Evolutionary conservation across 2,329 filamentous ascomycete genomes (phyloP), one percentile per base, ranked within the genome.

Genomic region (Claviceps humidiphila): DNA sequence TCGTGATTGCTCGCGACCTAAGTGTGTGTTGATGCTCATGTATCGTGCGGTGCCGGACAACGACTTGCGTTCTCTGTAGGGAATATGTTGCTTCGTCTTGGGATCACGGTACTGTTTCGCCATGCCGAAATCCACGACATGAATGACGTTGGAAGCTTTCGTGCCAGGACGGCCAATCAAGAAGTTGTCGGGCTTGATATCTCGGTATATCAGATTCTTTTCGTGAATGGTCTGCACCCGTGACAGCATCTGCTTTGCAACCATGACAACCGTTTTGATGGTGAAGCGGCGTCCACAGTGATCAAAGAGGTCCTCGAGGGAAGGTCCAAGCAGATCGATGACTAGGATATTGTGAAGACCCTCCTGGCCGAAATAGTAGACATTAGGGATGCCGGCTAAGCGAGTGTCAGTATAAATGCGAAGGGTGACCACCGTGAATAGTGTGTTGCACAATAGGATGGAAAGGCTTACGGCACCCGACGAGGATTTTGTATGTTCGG

Each of bases 301-400:
- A 81, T 98, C 97, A 87, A 98, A 98, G 40, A 98, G 80, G 68
- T 98, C 93, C 73, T 98, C 93, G 70, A 98, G 75, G 65, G 86
- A 93, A 60, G 93, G 93, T 39, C 93, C 93, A 53, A 98, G 86
- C 30, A 98, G 83, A 66, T 98, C 93, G 59, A 97, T 82, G 49
- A 98, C 93, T 90, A 98, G 97, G 69, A 93, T 93, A 73, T 98
- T 97, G 82, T 98, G 97, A 75, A 97, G 93, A 72, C 91, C 97
- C 74, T 98, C 93, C 56, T 91, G 97, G 60, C 93, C 93, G 71
- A 97, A 98, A 91, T 93, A 98, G 73, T 91, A 89, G 66, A 98
- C 93, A 66, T 97, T 97, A 50, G 93, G 93, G 59, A 98, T 98
- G 56, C 93, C 93, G 62, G 97, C 53, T 55, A 16, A 26, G 20